phyloP scores from a whole-genome alignment of 1,284 basidiomycete genomes.

The Cerioporus squamosus region DNA sequence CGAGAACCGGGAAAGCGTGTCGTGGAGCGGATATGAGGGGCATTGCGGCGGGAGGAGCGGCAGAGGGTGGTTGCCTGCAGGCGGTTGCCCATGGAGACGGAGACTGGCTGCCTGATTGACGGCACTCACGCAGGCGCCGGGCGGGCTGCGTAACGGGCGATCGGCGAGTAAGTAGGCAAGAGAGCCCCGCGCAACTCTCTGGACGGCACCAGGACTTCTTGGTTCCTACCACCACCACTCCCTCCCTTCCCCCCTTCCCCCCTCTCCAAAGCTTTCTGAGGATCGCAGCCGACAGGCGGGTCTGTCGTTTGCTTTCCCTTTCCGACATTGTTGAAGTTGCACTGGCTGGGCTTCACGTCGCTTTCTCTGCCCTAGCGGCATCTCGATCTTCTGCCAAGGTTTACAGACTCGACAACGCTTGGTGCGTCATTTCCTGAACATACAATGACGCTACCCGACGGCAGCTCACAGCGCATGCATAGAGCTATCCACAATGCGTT shows the following conservation, averaged over 20 bases:
- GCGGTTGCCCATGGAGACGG: slow-evolving; percentile 1
- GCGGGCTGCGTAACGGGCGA: no score
- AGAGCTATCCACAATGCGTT: slow-evolving; percentile 22
- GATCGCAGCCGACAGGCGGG: slow-evolving; percentile 51
- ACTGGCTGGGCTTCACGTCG: slow-evolving; percentile 34
- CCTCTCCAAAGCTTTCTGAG: slow-evolving; percentile 21
- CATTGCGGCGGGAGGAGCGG: background rate
- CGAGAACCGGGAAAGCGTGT: no score
- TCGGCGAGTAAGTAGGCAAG: background rate
- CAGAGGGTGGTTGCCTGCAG: background rate
- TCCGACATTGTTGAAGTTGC: slow-evolving; percentile 25
- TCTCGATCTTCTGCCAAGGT: slow-evolving; percentile 27
- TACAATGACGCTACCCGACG: slow-evolving; percentile 3
- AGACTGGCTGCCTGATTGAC: background rate
- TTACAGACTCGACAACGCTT: slow-evolving; percentile 31
- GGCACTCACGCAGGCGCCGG: background rate
- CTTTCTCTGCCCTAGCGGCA: slow-evolving; percentile 51
- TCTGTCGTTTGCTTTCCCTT: slow-evolving; percentile 40
- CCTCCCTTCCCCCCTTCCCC: slow-evolving; percentile 26
- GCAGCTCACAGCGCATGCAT: background rate
- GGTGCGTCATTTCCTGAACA: slow-evolving; percentile 10
- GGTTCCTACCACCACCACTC: slow-evolving; percentile 24
- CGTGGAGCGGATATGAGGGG: background rate
- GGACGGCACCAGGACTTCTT: slow-evolving; percentile 16
- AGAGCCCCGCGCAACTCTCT: slow-evolving; percentile 7